Conservation (phyloP, 148 eudicot genomes). For the Chenopodium quinoa region DNA sequence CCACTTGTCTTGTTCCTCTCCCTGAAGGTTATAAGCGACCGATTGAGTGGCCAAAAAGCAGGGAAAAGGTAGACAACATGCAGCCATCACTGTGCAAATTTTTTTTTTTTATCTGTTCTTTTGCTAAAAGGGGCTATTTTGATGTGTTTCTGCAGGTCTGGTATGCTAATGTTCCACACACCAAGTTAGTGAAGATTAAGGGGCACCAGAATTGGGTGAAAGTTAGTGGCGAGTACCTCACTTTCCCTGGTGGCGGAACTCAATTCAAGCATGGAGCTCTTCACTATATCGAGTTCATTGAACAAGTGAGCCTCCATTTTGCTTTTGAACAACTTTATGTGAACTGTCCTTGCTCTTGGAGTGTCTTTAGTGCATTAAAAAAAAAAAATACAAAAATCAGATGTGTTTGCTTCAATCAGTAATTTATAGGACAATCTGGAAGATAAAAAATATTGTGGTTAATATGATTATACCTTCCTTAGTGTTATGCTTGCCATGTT, state of each 20-base stretch:
- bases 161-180: slow-evolving; percentile 90
- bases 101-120: background rate
- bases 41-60: slow-evolving; percentile 83
- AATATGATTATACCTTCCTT: background rate
- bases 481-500: slow-evolving; percentile 8
- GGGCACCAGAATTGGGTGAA: slow-evolving; percentile 99
- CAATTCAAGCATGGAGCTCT: slow-evolving; percentile 96
- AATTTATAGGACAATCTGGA: background rate
- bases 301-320: slow-evolving; percentile 45
- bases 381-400: too few species aligned
- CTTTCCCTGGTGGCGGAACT: slow-evolving; percentile 99
- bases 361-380: background rate
- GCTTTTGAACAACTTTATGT: too few species aligned
- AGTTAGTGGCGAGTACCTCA: slow-evolving; percentile 83
- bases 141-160: slow-evolving; percentile 59
- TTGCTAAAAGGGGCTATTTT: slow-evolving; percentile 1
- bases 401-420: background rate
- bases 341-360: background rate
- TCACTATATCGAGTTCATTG: slow-evolving; percentile 89
- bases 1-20: slow-evolving; percentile 92
- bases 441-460: background rate
- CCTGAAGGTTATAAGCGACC: slow-evolving; percentile 83
- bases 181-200: slow-evolving; percentile 72
- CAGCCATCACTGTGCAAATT: background rate
- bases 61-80: slow-evolving; percentile 58